Base-by-base conservation (phyloP, 169 alveolate genomes). In the Cryptosporidium sp. region DNA sequence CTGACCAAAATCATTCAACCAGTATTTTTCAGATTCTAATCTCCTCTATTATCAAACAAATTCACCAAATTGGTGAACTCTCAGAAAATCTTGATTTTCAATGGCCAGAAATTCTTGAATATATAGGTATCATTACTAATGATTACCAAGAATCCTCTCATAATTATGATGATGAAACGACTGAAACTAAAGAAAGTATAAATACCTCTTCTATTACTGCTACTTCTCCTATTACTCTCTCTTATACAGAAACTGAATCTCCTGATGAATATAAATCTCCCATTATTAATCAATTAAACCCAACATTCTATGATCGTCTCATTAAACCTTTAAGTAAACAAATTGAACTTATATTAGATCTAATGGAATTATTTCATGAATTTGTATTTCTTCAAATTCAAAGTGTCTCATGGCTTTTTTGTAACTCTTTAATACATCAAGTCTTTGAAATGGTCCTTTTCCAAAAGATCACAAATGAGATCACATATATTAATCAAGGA, bases 141-240 rank as follows among this genome's bases (percentile, higher is more conserved):
- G 67, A 56, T 6, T 37, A 56, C 31, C 37, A 56, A 26, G 67
- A 56, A 3, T 6, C 48, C 16, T 21, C 48, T 29, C 26, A n/a
- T n/a, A 14, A 23, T 14, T 8, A 65, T 18, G 52, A 37, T 31
- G 16, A n/a, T 9, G 31, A 56, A 9, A 56, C 35, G 0, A 21
- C 18, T 26, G 85, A 29, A 2, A 18, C 39, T 6, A 35, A 35
- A 42, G 33, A 69, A 23, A 16, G 37, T n/a, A 12, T 26, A 69
- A 45, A 45, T 44, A 21, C 39, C 6, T 26, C 72, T 26, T 72
- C 70, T 9, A 73, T 73, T 7, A 58, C 35, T 6, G 72, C 86
- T 7, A 73, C 86, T 10, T 73, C 86, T n/a, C 86, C 86, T 9
- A 73, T 73, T 23, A 73, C 86, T n/a, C 29, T 73, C 35, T 73